These are phyloP conservation scores for Pyrenochaeta sp. DNA, from an alignment of 2,329 filamentous ascomycete genomes.

Conservation along the genomic window DNA sequence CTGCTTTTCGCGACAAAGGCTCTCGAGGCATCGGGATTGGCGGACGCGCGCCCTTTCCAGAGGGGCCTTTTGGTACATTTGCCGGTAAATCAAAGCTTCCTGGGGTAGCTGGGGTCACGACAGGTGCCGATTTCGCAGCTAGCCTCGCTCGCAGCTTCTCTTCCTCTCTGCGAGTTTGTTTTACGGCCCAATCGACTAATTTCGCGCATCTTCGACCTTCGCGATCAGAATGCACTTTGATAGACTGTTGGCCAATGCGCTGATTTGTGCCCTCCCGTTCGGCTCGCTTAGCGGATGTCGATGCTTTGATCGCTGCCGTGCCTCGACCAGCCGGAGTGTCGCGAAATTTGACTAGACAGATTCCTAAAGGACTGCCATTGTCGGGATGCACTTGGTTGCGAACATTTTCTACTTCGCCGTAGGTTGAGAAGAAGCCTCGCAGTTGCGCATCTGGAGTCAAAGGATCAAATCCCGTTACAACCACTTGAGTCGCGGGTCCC, in stretches of 20 bases:
- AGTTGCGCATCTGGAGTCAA: constrained; percentile 82
- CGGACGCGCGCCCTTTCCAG: constrained; percentile 59
- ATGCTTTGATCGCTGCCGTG: constrained; percentile 68
- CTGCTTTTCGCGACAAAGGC: constrained; percentile 55
- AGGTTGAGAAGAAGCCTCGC: constrained; percentile 77
- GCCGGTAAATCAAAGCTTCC: constrained; percentile 70
- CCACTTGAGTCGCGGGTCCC: constrained; percentile 86
- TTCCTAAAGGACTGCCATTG: constrained; percentile 91
- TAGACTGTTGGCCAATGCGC: constrained; percentile 77
- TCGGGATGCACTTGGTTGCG: constrained; percentile 95
- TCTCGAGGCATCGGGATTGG: constrained; percentile 49
- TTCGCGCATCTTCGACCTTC: constrained; percentile 84
- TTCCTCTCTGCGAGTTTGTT: constrained; percentile 70
- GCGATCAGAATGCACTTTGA: constrained; percentile 87
- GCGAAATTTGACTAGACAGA: constrained; percentile 89
- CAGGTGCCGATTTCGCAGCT: constrained; percentile 36
- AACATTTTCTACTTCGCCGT: constrained; percentile 87
- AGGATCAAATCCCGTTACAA: constrained; percentile 96
- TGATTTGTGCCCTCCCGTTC: constrained; percentile 79
- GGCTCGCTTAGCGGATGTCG: constrained; percentile 82
- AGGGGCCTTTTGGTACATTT: constrained; percentile 86
- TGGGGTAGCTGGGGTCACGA: constrained; percentile 30
- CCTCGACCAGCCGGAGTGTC: constrained; percentile 68
- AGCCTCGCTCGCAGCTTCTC: constrained; percentile 53
- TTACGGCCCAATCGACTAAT: constrained; percentile 78